These are phyloP conservation scores for Brassica rapa DNA, from an alignment of 345 rosid species.

Conservation along the genomic window DNA sequence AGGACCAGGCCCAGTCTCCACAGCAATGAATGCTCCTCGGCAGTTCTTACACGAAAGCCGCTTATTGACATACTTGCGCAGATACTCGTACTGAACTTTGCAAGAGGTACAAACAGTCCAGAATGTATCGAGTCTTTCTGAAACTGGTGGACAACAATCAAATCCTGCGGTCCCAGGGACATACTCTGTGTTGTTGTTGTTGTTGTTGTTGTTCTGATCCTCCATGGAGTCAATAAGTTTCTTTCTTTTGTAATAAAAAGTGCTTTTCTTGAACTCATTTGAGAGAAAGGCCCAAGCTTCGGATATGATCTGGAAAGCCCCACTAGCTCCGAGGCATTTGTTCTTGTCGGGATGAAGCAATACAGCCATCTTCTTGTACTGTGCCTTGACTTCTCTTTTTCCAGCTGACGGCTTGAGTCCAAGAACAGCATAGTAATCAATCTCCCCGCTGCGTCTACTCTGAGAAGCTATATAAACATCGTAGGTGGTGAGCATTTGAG, in stretches of 20 bases:
- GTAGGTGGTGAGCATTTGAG: slow-evolving; percentile 91
- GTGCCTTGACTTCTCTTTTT: slow-evolving; percentile 82
- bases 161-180: slow-evolving; percentile 46
- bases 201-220: slow-evolving; percentile 33
- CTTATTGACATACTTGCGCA: slow-evolving; percentile 93
- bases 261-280: slow-evolving; percentile 61
- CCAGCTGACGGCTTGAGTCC: slow-evolving; percentile 94
- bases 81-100: slow-evolving; percentile 97
- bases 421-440: slow-evolving; percentile 82
- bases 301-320: slow-evolving; percentile 94
- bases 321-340: slow-evolving; percentile 81
- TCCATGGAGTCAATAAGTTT: slow-evolving; percentile 59
- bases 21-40: slow-evolving; percentile 85
- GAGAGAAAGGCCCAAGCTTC: slow-evolving; percentile 91
- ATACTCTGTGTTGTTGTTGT: slow-evolving; percentile 42
- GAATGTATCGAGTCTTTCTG: slow-evolving; percentile 80
- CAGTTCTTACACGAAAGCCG: slow-evolving; percentile 98
- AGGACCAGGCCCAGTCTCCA: slow-evolving; percentile 84
- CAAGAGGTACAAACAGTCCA: slow-evolving; percentile 97
- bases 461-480: slow-evolving; percentile 86
- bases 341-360: slow-evolving; percentile 94
- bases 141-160: slow-evolving; percentile 51
- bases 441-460: slow-evolving; percentile 57
- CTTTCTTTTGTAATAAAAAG: slow-evolving; percentile 61
- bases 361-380: slow-evolving; percentile 88